Base-by-base conservation (phyloP, 164 flowering plant genomes). In the Vitis rupestris region DNA sequence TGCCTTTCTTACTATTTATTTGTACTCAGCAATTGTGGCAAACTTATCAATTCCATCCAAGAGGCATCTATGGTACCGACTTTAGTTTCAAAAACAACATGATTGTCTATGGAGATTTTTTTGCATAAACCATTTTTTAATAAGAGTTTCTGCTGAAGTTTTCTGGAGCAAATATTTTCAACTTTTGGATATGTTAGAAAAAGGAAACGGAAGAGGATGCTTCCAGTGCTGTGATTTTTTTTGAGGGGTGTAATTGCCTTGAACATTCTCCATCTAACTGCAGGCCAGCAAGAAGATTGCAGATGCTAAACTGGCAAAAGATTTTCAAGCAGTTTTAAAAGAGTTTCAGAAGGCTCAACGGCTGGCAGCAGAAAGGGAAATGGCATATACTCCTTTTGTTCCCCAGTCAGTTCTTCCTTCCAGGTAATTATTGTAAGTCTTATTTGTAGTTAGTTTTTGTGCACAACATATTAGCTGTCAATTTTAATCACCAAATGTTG, bases 221-320 rank as follows among this genome's bases (percentile, higher is more conserved):
- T 37, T 37, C 7, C 44, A 37, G 44, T 37, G 44, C 9, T 64
- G 19, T 23, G 27, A 23, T 23, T 10, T 47, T 58, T 58, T 12
- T 37, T 51, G 14, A 6, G 12, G 27, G 60, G 13, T 63, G 16
- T 64, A 13, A 23, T 4, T 53, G 29, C 10, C 19, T 59, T 29
- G 51, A 65, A 15, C 50, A 55, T 53, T 65, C 59, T 56, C 15
- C 9, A 11, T 56, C 7, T 54, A 15, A 48, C 48, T 82, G 70
- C 85, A 88, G 93, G 74, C 85, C 19, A 85, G 79, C 85, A 88
- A 87, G 81, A 88, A 88, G 75, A 79, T 87, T 30, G 74, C 88
- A 29, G 93, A 87, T 84, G 93, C 93, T 59, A 88, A 88, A 78
- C 89, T 88, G 71, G 93, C 93, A 31, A 88, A 87, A 79, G 93